Conservation (phyloP, 345 rosid genomes). For the Hypericum perforatum region DNA sequence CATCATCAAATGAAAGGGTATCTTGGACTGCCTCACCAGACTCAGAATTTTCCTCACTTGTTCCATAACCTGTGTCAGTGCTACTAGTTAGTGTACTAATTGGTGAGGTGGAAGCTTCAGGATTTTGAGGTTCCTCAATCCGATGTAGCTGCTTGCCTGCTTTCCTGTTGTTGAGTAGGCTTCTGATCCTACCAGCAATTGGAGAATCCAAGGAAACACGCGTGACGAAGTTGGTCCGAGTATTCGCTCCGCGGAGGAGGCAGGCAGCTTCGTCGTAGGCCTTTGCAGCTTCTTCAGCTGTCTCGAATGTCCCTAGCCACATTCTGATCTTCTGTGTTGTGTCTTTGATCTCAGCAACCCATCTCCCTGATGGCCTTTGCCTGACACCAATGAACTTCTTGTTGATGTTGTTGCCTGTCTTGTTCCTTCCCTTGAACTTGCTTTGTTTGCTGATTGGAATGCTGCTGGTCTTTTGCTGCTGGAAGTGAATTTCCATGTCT, state of each 20-base stretch:
- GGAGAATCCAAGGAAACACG: slow-evolving; percentile 47
- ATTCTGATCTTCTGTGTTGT: slow-evolving; percentile 63
- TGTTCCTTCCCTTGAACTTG: slow-evolving; percentile 34
- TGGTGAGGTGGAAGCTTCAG: slow-evolving; percentile 15
- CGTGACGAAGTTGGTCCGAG: slow-evolving; percentile 61
- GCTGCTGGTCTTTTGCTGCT: slow-evolving; percentile 15
- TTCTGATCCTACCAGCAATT: slow-evolving; percentile 49
- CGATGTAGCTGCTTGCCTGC: slow-evolving; percentile 12
- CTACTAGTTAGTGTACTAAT: slow-evolving; percentile 1
- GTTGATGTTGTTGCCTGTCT: slow-evolving; percentile 5
- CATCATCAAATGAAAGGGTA: slow-evolving; percentile 31
- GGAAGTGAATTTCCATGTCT: slow-evolving; percentile 45
- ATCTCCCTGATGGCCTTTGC: slow-evolving; percentile 74
- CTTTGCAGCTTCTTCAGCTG: slow-evolving; percentile 66
- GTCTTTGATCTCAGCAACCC: slow-evolving; percentile 83
- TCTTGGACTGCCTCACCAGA: slow-evolving; percentile 15
- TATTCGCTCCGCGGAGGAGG: slow-evolving; percentile 68
- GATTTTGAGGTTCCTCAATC: not conserved
- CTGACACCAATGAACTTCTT: slow-evolving; percentile 60
- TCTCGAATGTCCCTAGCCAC: slow-evolving; percentile 77
- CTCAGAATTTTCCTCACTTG: slow-evolving; percentile 10
- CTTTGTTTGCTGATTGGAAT: slow-evolving; percentile 17
- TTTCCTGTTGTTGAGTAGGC: slow-evolving; percentile 45
- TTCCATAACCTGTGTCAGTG: slow-evolving; percentile 3
- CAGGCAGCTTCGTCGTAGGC: slow-evolving; percentile 79